Evolutionary conservation across 768 basidiomycete genomes (phyloP), one percentile per base, ranked within the genome.

Genomic region (Postia placenta): DNA sequence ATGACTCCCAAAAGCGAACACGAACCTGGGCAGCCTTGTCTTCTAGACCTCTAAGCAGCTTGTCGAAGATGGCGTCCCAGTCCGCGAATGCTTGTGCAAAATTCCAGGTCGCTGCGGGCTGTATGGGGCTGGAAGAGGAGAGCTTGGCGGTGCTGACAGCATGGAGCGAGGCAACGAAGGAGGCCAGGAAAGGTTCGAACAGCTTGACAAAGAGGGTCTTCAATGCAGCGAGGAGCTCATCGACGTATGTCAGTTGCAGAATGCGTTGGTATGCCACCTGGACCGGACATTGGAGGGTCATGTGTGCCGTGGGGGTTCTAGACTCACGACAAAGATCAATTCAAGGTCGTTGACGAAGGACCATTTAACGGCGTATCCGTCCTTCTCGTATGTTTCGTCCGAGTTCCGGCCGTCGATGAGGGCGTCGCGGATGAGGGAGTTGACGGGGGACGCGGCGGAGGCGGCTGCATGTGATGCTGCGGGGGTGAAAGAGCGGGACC

Each of bases 221-320:
- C 59, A 94, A 75, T 4, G 87, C 79, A 11, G 70, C 69, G 22
- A 99, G 75, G 17, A 99, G 81, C 38, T 92, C 88, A 0, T 94
- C 91, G 48, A 96, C 86, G 62, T 97, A 98, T 7, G 92, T 85
- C 30, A 99, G 76, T 52, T 95, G 93, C 15, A 99, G 76, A 51
- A 99, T 92, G 49, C 94, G 88, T 62, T 96, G 93, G 71, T 96
- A 98, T 33, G 93, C 92, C 47, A 95, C 92, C 92, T 95, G 59
- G 3, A 50, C 26, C 11, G 35, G 37, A 37, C 17, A 39, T 19
- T 17, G 17, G 20, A 36, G 33, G 30, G 45, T 9, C 7, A 19
- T 6, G 28, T 35, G 19, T 17, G 45, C 19, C 12, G 7, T 30
- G 23, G 33, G 20, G 33, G 52, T 17, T 20, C 7, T 26, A 11